phyloP scores from a whole-genome alignment of 2,329 filamentous ascomycete species.

The Alternaria infectoria region DNA sequence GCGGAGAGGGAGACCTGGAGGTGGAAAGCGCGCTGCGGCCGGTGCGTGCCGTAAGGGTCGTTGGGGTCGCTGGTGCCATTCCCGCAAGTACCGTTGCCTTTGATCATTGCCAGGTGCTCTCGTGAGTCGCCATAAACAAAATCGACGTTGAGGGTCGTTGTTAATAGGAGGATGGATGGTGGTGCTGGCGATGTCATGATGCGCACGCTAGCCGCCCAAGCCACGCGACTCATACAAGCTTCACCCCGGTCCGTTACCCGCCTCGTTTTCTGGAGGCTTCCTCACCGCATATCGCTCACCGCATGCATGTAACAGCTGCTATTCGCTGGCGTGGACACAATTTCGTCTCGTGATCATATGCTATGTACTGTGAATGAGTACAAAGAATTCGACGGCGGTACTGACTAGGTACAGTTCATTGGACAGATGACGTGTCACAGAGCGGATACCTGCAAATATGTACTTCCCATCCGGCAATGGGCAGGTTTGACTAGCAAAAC shows the following conservation, averaged over 20 bases:
- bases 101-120: conserved; percentile 26
- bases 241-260: background rate
- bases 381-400: background rate
- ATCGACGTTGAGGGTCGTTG: conserved; percentile 8
- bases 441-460: background rate
- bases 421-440: background rate
- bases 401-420: background rate
- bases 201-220: conserved; percentile 13
- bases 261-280: background rate
- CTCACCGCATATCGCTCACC: background rate
- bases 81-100: conserved; percentile 23
- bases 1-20: conserved; percentile 76
- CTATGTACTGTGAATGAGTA: background rate
- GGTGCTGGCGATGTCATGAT: conserved; percentile 13
- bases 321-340: background rate
- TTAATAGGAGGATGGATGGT: conserved; percentile 5
- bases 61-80: conserved; percentile 9
- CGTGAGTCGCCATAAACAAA: conserved; percentile 16
- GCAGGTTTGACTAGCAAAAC: background rate
- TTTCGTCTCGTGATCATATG: background rate
- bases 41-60: conserved; percentile 43
- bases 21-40: conserved; percentile 52
- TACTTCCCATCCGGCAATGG: background rate
- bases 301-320: background rate
- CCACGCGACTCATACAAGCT: background rate